These are phyloP conservation scores for Solanum gandarillasii DNA, from an alignment of 257 asterid genomes.

Conservation along the genomic window DNA sequence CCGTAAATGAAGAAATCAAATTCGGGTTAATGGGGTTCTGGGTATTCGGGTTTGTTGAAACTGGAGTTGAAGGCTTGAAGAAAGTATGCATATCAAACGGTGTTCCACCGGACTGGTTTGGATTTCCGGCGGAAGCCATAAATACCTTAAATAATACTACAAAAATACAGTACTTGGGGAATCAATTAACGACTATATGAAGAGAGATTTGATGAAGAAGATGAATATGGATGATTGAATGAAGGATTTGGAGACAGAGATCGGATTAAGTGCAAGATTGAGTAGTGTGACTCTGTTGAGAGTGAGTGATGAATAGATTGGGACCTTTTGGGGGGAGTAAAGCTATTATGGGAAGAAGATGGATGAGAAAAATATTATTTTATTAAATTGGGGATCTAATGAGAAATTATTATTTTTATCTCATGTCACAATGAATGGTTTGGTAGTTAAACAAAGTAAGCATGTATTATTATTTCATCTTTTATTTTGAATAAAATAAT, in stretches of 20 bases:
- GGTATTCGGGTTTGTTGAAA: constrained; percentile 25
- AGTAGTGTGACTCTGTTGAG: neutral
- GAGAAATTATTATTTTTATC: neutral
- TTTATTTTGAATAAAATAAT: no score
- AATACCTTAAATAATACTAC: neutral
- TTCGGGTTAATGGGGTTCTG: constrained; percentile 24
- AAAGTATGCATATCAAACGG: constrained; percentile 65
- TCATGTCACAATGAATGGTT: no score
- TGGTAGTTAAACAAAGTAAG: neutral
- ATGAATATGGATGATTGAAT: neutral
- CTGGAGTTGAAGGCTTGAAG: constrained; percentile 17
- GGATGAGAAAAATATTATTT: neutral
- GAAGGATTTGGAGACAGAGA: neutral
- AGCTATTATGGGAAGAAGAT: neutral
- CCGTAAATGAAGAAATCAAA: constrained; percentile 29
- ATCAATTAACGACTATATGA: neutral
- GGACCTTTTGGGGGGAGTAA: neutral
- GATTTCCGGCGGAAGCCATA: constrained; percentile 61
- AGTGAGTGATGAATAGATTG: neutral
- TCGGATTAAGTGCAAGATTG: neutral
- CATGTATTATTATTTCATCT: neutral
- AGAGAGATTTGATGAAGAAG: neutral
- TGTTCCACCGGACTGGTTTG: constrained; percentile 61
- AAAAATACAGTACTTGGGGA: neutral
- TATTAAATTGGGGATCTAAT: neutral